Evolutionary conservation across 345 rosid genomes (phyloP).

Genomic region (Hibiscus syriacus): DNA sequence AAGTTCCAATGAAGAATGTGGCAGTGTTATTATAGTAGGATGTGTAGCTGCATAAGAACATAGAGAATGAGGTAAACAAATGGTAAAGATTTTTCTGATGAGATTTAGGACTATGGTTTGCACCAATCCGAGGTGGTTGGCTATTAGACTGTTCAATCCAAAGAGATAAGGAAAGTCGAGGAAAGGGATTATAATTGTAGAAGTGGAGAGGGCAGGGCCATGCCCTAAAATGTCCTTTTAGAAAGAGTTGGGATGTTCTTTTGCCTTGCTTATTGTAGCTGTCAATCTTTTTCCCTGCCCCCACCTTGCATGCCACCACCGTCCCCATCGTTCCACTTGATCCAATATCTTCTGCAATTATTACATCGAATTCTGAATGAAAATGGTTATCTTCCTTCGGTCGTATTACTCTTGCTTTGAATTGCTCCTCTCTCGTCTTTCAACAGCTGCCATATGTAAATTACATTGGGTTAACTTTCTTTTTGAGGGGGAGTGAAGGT

Average conservation of each 20-base stretch:
- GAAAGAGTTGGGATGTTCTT: constrained; percentile 17
- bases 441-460: neutral
- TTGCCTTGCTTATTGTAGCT: constrained; percentile 20
- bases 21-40: too few relatives aligned
- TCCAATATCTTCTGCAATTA: constrained; percentile 18
- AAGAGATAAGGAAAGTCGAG: constrained; percentile 25
- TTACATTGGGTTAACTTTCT: neutral
- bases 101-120: constrained; percentile 13
- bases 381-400: neutral
- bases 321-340: constrained; percentile 11
- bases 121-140: constrained; percentile 20
- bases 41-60: neutral
- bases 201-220: constrained; percentile 18
- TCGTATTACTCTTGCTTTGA: neutral
- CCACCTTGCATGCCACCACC: constrained; percentile 7
- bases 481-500: neutral
- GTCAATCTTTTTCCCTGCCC: constrained; percentile 23
- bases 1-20: too few relatives aligned
- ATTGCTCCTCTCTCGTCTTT: neutral
- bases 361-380: neutral
- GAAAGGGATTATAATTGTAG: constrained; percentile 12
- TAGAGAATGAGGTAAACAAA: neutral
- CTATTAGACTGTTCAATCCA: constrained; percentile 15
- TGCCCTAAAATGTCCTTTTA: constrained; percentile 17
- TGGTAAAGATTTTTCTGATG: neutral